These are phyloP conservation scores for Eucalyptus cloeziana DNA, from an alignment of 345 rosid species.

Conservation along the genomic window DNA sequence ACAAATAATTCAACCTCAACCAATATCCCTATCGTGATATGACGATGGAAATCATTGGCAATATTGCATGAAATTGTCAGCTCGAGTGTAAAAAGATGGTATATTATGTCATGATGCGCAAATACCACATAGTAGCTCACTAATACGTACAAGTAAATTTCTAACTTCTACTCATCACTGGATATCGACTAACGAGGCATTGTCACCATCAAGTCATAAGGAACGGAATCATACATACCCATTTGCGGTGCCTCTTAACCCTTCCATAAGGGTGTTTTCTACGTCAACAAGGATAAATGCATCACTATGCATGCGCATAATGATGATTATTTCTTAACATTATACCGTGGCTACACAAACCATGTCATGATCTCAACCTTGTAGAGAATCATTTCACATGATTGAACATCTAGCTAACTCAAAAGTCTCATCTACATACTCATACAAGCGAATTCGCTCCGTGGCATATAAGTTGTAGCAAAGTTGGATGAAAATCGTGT, in stretches of 20 bases:
- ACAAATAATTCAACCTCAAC: neutral
- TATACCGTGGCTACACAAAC: neutral
- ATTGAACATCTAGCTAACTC: too few species aligned
- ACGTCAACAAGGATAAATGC: rapidly evolving
- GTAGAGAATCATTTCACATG: too few species aligned
- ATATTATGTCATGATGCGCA: too few species aligned
- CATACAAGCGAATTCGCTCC: too few species aligned
- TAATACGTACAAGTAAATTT: neutral
- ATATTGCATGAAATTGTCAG: too few species aligned
- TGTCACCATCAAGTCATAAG: neutral
- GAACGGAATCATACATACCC: neutral
- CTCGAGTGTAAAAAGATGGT: too few species aligned
- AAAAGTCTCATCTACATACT: too few species aligned
- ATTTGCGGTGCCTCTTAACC: neutral
- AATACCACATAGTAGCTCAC: too few species aligned
- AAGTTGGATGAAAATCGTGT: too few species aligned
- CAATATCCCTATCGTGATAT: too few species aligned
- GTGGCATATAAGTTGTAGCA: too few species aligned
- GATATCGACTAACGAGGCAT: neutral
- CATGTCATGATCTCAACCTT: neutral
- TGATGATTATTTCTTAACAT: neutral
- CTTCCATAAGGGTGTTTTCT: neutral
- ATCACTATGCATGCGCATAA: neutral
- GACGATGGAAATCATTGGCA: too few species aligned
- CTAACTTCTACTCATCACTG: neutral